phyloP scores from a whole-genome alignment of 2,329 filamentous ascomycete genomes.

The Aspergillus tamarii region DNA sequence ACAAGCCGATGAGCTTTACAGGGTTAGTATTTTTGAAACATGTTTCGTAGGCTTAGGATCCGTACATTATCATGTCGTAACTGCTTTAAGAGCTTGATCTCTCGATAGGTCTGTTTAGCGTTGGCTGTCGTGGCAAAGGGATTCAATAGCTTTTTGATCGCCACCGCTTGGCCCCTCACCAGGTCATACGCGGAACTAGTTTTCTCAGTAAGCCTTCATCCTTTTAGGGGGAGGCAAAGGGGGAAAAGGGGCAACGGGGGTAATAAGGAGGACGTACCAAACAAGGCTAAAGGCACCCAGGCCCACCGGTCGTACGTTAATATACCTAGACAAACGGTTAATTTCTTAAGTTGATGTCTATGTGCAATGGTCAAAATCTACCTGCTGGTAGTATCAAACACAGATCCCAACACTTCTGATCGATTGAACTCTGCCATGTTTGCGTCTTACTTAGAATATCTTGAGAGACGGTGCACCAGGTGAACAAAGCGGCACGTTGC shows the following conservation, averaged over 20 bases:
- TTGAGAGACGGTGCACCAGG: no score
- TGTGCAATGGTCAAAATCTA: background rate
- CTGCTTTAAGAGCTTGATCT: slow-evolving; percentile 95
- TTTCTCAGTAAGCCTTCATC: background rate
- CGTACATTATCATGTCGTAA: slow-evolving; percentile 89
- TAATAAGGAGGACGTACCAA: no score
- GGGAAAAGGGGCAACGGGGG: no score
- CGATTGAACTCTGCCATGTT: background rate
- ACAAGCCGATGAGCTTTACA: background rate
- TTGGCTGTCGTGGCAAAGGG: slow-evolving; percentile 96
- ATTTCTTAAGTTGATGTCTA: no score
- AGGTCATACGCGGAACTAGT: background rate
- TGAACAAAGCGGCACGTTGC: no score
- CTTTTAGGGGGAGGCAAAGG: no score
- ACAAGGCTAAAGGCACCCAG: background rate
- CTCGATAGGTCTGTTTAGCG: slow-evolving; percentile 93
- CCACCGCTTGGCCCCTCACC: slow-evolving; percentile 57
- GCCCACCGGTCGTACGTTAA: background rate
- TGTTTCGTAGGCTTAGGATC: slow-evolving; percentile 18
- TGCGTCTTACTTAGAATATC: no score
- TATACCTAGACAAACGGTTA: background rate
- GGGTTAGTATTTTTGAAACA: background rate
- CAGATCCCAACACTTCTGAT: background rate
- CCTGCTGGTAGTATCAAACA: background rate
- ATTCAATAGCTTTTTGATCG: slow-evolving; percentile 99